Evolutionary conservation across 768 basidiomycete genomes (phyloP), one percentile per base, ranked within the genome.

Genomic region (Exidia glandulosa): DNA sequence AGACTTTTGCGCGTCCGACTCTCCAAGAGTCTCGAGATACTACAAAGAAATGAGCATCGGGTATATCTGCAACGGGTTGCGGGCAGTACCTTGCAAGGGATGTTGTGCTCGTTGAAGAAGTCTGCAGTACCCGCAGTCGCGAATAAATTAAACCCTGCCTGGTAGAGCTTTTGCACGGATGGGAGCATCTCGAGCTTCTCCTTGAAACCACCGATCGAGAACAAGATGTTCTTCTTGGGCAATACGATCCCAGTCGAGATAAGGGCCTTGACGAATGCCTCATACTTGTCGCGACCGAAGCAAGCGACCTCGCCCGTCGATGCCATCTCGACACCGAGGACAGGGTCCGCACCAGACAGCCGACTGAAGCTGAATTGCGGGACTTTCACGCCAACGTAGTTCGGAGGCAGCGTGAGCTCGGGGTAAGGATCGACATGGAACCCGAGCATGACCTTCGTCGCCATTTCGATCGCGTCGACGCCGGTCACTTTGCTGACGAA

Each of bases 321-420:
- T 16, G 96, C 96, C 96, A 99, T 99, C 77, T 99, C 96, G 47
- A 98, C 95, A 67, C 96, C 95, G 13, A 97, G 82, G 6, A 98
- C 88, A 23, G 96, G 96, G 71, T 99, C 96, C 23, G 96, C 96
- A 29, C 96, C 96, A 23, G 92, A 94, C 34, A 99, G 76, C 47
- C 96, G 86, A 66, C 90, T 93, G 76, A 98, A 99, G 66, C 90
- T 94, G 84, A 98, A 99, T 72, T 99, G 96, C n/a, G 96, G 94
- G 2, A 96, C 95, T 77, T 99, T 99, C 74, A 99, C 88, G 59
- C 95, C 96, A 61, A 99, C 96, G 70, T 98, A 99, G 70, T 97
- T 91, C 36, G 82, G 68, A 3, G 96, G 93, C 63, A 98, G 79
- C 58, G 87, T 88, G 61, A 84, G 71, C 56, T 93, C 90, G 19